These are phyloP conservation scores for Hyaloscypha finlandica DNA, from an alignment of 495 filamentous ascomycete genomes.

Conservation along the genomic window DNA sequence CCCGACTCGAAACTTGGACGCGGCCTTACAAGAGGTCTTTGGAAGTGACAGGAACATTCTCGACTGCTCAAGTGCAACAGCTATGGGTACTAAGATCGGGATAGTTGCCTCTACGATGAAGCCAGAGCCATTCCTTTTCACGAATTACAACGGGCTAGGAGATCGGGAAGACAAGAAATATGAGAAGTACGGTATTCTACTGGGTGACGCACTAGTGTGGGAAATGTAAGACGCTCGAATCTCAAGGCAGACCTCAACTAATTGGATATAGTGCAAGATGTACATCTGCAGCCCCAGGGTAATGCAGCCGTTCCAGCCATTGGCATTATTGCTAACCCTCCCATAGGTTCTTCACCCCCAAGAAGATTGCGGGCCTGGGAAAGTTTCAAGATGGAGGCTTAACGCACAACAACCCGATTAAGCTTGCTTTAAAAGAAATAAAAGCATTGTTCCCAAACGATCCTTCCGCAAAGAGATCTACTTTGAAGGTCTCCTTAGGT, in stretches of 20 bases:
- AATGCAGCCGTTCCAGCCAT: not conserved
- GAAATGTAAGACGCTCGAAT: slow-evolving; percentile 28
- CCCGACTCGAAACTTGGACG: slow-evolving; percentile 32
- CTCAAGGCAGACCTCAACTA: not conserved
- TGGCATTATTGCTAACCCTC: not conserved
- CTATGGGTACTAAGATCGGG: slow-evolving; percentile 27
- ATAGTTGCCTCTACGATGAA: slow-evolving; percentile 35
- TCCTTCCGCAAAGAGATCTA: slow-evolving; percentile 23
- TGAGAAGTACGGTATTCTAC: slow-evolving; percentile 15
- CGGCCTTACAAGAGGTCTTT: slow-evolving; percentile 34
- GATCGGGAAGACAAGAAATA: slow-evolving; percentile 22
- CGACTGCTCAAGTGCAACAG: slow-evolving; percentile 15
- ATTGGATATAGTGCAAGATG: slow-evolving; percentile 30
- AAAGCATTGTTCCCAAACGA: slow-evolving; percentile 26
- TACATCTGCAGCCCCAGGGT: slow-evolving; percentile 35
- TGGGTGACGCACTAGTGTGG: slow-evolving; percentile 29
- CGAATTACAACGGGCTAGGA: slow-evolving; percentile 36
- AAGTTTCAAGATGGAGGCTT: slow-evolving; percentile 41
- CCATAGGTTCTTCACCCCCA: slow-evolving; percentile 23
- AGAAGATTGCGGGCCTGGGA: slow-evolving; percentile 24
- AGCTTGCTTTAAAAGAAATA: slow-evolving; percentile 38
- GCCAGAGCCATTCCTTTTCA: slow-evolving; percentile 31
- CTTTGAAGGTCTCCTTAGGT: slow-evolving; percentile 37
- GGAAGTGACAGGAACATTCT: slow-evolving; percentile 34
- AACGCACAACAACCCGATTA: slow-evolving; percentile 38